Evolutionary conservation across 2,329 filamentous ascomycete genomes (phyloP).

Genomic region (Westerdykella sp.): DNA sequence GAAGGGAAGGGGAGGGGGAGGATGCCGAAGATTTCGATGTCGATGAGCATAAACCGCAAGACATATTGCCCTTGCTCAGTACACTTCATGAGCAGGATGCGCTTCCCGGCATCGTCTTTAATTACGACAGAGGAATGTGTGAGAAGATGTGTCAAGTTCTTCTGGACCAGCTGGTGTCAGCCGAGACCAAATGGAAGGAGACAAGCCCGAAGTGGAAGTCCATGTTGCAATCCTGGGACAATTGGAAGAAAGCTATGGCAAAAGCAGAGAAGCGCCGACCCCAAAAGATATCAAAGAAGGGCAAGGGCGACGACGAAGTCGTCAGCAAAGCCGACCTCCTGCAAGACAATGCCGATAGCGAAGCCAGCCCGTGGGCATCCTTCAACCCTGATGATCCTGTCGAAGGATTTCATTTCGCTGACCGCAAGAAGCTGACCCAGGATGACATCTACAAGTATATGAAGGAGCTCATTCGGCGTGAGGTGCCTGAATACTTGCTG

Average conservation of each 20-base stretch:
- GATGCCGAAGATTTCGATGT: constrained; percentile 16
- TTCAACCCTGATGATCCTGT: constrained; percentile 63
- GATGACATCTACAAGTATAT: constrained; percentile 55
- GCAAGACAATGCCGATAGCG: constrained; percentile 48
- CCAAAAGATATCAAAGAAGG: constrained; percentile 37
- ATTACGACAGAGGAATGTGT: constrained; percentile 63
- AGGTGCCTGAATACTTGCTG: constrained; percentile 50
- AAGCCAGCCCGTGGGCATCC: constrained; percentile 49
- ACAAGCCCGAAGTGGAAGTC: constrained; percentile 55
- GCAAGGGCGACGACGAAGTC: constrained; percentile 44
- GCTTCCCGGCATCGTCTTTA: constrained; percentile 70
- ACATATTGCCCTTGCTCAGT: constrained; percentile 53
- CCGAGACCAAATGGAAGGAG: constrained; percentile 54
- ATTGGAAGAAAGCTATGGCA: constrained; percentile 48
- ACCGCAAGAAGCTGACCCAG: constrained; percentile 52
- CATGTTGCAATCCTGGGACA: constrained; percentile 53
- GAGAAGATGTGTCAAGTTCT: constrained; percentile 53
- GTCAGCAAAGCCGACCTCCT: constrained; percentile 52
- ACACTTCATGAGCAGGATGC: constrained; percentile 58
- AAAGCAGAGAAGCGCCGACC: constrained; percentile 31
- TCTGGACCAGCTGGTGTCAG: constrained; percentile 47
- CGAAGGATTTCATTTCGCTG: constrained; percentile 60
- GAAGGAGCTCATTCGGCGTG: constrained; percentile 46
- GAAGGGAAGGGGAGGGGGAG: constrained; percentile 3
- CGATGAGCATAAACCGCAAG: constrained; percentile 25